Evolutionary conservation across 2,329 filamentous ascomycete genomes (phyloP).

Genomic region (Pseudofabraea citricarpa): DNA sequence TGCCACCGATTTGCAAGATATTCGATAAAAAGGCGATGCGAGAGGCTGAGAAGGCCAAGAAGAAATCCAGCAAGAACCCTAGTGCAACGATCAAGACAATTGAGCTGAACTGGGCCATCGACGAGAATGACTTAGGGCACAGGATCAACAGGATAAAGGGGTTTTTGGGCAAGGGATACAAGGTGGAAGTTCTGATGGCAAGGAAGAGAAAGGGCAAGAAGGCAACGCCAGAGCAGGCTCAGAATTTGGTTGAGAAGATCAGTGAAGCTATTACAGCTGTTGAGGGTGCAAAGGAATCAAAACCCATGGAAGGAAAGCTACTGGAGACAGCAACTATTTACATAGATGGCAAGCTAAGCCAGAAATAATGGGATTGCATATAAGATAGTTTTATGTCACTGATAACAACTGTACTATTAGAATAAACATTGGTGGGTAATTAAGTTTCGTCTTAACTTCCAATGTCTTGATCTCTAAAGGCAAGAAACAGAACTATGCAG

Average conservation of each 20-base stretch:
- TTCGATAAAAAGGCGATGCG: slow-evolving; percentile 51
- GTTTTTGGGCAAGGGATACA: slow-evolving; percentile 71
- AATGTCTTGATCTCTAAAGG: no score
- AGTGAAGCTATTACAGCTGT: slow-evolving; percentile 29
- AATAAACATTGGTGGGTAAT: no score
- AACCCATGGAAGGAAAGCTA: slow-evolving; percentile 39
- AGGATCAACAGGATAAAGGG: slow-evolving; percentile 59
- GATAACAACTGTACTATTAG: no score
- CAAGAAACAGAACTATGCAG: no score
- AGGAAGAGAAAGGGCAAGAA: slow-evolving; percentile 59
- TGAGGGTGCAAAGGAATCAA: slow-evolving; percentile 38
- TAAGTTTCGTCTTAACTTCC: no score
- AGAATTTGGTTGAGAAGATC: slow-evolving; percentile 50
- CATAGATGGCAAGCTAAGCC: slow-evolving; percentile 36
- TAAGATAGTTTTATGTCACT: no score
- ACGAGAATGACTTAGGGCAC: slow-evolving; percentile 67
- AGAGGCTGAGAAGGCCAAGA: slow-evolving; percentile 36
- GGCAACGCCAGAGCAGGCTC: slow-evolving; percentile 56
- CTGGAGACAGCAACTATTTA: slow-evolving; percentile 38
- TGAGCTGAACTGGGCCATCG: slow-evolving; percentile 90
- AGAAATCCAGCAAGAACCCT: slow-evolving; percentile 38
- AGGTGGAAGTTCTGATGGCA: slow-evolving; percentile 69
- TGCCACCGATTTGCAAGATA: slow-evolving; percentile 64
- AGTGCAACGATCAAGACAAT: slow-evolving; percentile 60
- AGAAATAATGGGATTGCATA: no score